These are phyloP conservation scores for Leccinum angustisporum DNA, from an alignment of 1,284 basidiomycete genomes.

Conservation along the genomic window DNA sequence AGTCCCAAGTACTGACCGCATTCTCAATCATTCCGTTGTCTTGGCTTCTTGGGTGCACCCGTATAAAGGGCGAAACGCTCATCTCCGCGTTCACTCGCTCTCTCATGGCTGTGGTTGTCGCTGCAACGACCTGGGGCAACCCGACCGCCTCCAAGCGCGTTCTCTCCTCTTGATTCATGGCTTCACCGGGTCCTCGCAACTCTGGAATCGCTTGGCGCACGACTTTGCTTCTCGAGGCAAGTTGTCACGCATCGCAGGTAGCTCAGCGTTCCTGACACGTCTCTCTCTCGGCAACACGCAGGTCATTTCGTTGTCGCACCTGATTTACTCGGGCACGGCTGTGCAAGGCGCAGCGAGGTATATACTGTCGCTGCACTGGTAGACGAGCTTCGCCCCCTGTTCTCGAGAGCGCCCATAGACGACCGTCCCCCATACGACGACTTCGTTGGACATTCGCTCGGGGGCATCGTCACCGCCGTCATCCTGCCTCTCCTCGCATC, in stretches of 20 bases:
- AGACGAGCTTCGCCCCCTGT: constrained; percentile 13
- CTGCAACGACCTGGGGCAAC: constrained; percentile 15
- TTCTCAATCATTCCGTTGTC: background rate
- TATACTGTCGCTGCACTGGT: constrained; percentile 17
- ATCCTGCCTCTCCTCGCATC: constrained; percentile 10
- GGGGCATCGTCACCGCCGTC: constrained; percentile 13
- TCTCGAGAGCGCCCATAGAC: background rate
- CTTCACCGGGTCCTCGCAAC: constrained; percentile 3
- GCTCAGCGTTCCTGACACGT: background rate
- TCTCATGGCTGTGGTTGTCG: background rate
- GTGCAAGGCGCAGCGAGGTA: constrained; percentile 6
- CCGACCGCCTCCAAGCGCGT: constrained; percentile 17
- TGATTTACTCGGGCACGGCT: constrained; percentile 26
- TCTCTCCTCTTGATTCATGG: constrained; percentile 22
- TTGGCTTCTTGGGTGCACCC: background rate
- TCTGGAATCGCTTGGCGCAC: constrained; percentile 11
- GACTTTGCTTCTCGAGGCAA: constrained; percentile 16
- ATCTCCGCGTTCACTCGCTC: background rate
- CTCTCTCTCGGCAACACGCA: background rate
- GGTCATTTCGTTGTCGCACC: constrained; percentile 20
- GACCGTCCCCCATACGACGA: constrained; percentile 5
- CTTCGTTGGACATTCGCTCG: constrained; percentile 25
- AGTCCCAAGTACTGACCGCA: background rate
- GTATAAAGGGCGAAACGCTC: background rate
- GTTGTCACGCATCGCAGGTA: background rate